Percentiles rank a stretch among this genome's conserved stretches.
Evolutionary conservation across 495 filamentous ascomycete genomes (phyloP).

Genomic region (Cryomyces minteri): DNA sequence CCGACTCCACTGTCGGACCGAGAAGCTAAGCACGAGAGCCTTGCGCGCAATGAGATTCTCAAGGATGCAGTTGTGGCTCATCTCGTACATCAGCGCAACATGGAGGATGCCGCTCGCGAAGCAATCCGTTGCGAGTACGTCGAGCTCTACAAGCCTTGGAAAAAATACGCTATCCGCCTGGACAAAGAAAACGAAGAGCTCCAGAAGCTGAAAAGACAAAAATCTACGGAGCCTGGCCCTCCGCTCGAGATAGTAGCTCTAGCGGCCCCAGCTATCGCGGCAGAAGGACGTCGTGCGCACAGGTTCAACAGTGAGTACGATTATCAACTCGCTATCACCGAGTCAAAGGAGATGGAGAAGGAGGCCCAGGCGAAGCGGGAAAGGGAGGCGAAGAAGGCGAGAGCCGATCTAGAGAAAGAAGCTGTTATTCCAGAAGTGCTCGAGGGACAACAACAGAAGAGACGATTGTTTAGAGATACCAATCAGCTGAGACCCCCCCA

Average conservation of each 20-base stretch:
- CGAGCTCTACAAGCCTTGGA: neutral
- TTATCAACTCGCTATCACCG: conserved; percentile 54
- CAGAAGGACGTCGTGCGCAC: conserved; percentile 38
- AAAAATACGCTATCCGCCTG: conserved; percentile 4
- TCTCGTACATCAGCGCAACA: conserved; percentile 1
- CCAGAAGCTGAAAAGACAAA: conserved; percentile 11
- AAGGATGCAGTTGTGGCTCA: conserved; percentile 2
- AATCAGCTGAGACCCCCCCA: conserved; percentile 50
- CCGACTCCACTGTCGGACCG: conserved; percentile 15
- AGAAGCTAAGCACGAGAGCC: conserved; percentile 7
- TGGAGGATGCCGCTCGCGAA: neutral
- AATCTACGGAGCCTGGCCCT: conserved; percentile 14
- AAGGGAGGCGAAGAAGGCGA: conserved; percentile 42
- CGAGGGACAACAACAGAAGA: conserved; percentile 10
- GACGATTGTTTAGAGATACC: conserved; percentile 43
- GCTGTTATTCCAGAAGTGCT: conserved; percentile 71
- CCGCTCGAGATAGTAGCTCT: neutral
- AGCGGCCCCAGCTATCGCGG: conserved; percentile 4
- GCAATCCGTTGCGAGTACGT: neutral
- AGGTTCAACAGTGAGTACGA: conserved; percentile 58
- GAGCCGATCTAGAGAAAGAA: conserved; percentile 64
- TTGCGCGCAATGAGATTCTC: conserved; percentile 6
- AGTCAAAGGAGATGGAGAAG: conserved; percentile 58
- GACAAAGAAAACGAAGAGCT: conserved; percentile 7
- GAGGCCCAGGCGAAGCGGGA: conserved; percentile 53